Evolutionary conservation across 2,329 filamentous ascomycete genomes (phyloP).

Genomic region (Aspergillus persii): DNA sequence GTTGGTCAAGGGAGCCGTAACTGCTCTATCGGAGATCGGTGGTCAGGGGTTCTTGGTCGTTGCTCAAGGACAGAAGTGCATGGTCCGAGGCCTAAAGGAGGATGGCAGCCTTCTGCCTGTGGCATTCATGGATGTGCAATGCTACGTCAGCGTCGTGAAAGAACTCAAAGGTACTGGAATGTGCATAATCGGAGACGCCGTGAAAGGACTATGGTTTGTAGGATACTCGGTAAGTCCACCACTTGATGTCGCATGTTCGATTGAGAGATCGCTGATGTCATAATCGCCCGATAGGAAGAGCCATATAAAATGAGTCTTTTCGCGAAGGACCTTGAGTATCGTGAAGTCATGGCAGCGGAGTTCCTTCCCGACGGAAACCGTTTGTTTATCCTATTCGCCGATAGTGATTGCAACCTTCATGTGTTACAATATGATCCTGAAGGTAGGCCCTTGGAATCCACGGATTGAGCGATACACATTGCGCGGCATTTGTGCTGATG

Average conservation of each 20-base stretch:
- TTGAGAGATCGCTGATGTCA: not conserved
- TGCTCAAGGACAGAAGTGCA: constrained; percentile 93
- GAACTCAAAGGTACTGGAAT: constrained; percentile 80
- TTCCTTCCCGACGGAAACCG: constrained; percentile 84
- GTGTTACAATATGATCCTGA: constrained; percentile 93
- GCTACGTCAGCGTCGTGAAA: constrained; percentile 82
- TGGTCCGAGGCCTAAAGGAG: constrained; percentile 94
- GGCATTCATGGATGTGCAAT: constrained; percentile 97
- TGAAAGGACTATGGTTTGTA: constrained; percentile 94
- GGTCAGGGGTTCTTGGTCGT: constrained; percentile 85
- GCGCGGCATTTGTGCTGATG: constrained; percentile 4
- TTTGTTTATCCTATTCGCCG: constrained; percentile 77
- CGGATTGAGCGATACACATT: not conserved
- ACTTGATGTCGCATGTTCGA: not conserved
- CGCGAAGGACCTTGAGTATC: constrained; percentile 74
- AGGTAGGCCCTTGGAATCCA: constrained; percentile 56
- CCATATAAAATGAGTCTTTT: constrained; percentile 94
- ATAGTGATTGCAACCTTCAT: constrained; percentile 82
- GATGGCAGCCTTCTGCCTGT: constrained; percentile 90
- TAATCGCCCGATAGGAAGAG: constrained; percentile 62
- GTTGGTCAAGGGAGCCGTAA: constrained; percentile 89
- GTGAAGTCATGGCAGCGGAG: constrained; percentile 79
- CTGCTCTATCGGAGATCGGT: constrained; percentile 78
- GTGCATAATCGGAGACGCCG: constrained; percentile 81
- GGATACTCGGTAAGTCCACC: constrained; percentile 68